A percentile compares a stretch with the other conserved stretches of the same genome.
Evolutionary conservation across 2,329 filamentous ascomycete genomes (phyloP).

Genomic region (Didymosphaeria variabile): DNA sequence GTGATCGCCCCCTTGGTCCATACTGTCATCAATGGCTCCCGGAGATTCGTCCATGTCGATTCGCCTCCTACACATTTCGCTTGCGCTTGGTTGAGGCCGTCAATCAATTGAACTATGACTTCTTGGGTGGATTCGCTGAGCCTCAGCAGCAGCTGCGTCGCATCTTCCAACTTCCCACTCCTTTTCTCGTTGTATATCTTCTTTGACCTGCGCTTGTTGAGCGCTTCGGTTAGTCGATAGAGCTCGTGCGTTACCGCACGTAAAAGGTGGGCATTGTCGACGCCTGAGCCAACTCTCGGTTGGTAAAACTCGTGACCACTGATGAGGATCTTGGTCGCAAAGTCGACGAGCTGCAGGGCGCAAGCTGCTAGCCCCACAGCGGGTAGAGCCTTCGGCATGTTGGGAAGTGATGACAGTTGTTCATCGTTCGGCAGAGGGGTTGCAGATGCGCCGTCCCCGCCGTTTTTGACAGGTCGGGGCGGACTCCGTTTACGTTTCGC

Average conservation of each 20-base stretch:
- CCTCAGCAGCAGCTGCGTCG: conserved; percentile 36
- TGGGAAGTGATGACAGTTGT: conserved; percentile 9
- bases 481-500: conserved; percentile 11
- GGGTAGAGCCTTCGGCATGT: conserved; percentile 29
- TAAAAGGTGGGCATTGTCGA: conserved; percentile 33
- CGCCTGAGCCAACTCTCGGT: conserved; percentile 23
- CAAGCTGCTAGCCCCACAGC: conserved; percentile 31
- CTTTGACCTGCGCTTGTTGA: conserved; percentile 32
- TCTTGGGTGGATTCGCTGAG: conserved; percentile 35
- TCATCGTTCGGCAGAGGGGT: conserved; percentile 6
- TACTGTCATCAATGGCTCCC: conserved; percentile 45
- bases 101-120: conserved; percentile 28
- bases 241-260: conserved; percentile 35
- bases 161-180: conserved; percentile 36
- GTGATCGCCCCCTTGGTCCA: conserved; percentile 43
- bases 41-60: conserved; percentile 29
- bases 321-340: conserved; percentile 32
- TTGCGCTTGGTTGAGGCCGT: conserved; percentile 33
- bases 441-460: neutral
- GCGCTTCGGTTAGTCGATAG: conserved; percentile 30
- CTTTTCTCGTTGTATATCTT: conserved; percentile 28
- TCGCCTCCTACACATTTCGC: conserved; percentile 32
- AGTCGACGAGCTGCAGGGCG: conserved; percentile 35
- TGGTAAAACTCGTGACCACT: conserved; percentile 37
- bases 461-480: conserved; percentile 13